Conservation (phyloP, 164 flowering plant genomes). For the Annona squamosa region DNA sequence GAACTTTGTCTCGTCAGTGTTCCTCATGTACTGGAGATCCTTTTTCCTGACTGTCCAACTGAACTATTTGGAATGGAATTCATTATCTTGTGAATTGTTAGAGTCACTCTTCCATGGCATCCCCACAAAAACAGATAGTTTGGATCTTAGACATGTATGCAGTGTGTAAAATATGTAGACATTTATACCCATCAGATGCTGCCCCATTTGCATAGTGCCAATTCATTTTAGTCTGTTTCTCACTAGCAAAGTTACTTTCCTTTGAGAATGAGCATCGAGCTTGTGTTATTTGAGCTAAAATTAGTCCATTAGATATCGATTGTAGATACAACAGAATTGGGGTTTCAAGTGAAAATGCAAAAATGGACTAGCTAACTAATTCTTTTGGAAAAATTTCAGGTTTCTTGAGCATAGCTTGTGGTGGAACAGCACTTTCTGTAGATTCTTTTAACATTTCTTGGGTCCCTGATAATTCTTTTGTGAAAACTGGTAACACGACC, state of each 20-base stretch:
- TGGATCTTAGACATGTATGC: too few relatives aligned
- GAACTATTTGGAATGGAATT: too few relatives aligned
- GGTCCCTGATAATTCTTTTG: slow-evolving; percentile 46
- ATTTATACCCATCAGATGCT: background rate
- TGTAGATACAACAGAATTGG: background rate
- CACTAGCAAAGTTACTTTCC: background rate
- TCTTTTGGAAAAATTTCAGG: slow-evolving; percentile 28
- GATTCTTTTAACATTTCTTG: slow-evolving; percentile 64
- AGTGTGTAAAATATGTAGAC: too few relatives aligned
- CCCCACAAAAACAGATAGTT: too few relatives aligned
- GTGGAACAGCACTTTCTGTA: slow-evolving; percentile 33
- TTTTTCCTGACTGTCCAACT: too few relatives aligned
- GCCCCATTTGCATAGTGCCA: background rate
- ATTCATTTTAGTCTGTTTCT: background rate
- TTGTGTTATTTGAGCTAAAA: background rate
- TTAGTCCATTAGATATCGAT: background rate
- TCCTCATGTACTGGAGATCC: too few relatives aligned
- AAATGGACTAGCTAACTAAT: background rate
- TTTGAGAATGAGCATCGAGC: background rate
- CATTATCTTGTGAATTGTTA: too few relatives aligned
- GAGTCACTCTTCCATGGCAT: too few relatives aligned
- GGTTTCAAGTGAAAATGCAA: too few relatives aligned
- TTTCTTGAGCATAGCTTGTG: slow-evolving; percentile 76
- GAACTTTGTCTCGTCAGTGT: too few relatives aligned
- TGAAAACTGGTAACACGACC: slow-evolving; percentile 41